Conservation (phyloP, 805 yeast genomes). For the Candida bentonensis region DNA sequence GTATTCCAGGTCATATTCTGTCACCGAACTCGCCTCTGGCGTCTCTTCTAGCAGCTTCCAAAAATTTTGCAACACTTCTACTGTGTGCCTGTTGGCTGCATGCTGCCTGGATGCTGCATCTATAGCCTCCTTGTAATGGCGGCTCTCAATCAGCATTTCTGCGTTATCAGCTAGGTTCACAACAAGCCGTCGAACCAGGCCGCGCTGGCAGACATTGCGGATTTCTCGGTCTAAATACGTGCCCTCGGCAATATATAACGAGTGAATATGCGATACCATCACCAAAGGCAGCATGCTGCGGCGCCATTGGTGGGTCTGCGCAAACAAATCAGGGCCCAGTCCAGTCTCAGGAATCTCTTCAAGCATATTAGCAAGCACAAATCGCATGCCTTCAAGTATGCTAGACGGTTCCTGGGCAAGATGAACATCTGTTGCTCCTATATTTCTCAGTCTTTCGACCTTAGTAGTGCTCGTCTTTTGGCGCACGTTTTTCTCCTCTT, state of each 20-base stretch:
- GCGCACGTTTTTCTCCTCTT: slow-evolving; percentile 11
- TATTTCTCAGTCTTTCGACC: slow-evolving; percentile 7
- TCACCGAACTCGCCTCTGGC: slow-evolving; percentile 18
- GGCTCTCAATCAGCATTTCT: slow-evolving; percentile 19
- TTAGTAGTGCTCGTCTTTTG: slow-evolving; percentile 5
- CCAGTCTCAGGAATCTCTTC: slow-evolving; percentile 19
- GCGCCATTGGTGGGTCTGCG: slow-evolving; percentile 16
- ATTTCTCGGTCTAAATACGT: slow-evolving; percentile 25
- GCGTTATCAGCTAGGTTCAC: slow-evolving; percentile 18
- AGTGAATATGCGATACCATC: slow-evolving; percentile 21
- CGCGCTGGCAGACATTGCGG: slow-evolving; percentile 11
- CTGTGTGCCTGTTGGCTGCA: not conserved
- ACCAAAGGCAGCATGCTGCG: slow-evolving; percentile 19
- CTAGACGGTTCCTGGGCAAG: slow-evolving; percentile 11
- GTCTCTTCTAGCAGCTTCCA: slow-evolving; percentile 12
- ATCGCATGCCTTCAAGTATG: slow-evolving; percentile 13
- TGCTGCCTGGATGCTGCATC: slow-evolving; percentile 5
- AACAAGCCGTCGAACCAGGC: slow-evolving; percentile 16
- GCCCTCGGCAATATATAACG: slow-evolving; percentile 21
- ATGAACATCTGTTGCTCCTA: slow-evolving; percentile 9
- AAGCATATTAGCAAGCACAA: slow-evolving; percentile 18
- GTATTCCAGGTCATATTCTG: slow-evolving; percentile 12
- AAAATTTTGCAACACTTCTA: slow-evolving; percentile 6
- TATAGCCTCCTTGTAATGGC: slow-evolving; percentile 9
- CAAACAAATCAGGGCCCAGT: slow-evolving; percentile 13